Evolutionary conservation across 1,139 yeast genomes (phyloP), one percentile per base, ranked within the genome.

Genomic region (Zygotorulaspora mrakii): DNA sequence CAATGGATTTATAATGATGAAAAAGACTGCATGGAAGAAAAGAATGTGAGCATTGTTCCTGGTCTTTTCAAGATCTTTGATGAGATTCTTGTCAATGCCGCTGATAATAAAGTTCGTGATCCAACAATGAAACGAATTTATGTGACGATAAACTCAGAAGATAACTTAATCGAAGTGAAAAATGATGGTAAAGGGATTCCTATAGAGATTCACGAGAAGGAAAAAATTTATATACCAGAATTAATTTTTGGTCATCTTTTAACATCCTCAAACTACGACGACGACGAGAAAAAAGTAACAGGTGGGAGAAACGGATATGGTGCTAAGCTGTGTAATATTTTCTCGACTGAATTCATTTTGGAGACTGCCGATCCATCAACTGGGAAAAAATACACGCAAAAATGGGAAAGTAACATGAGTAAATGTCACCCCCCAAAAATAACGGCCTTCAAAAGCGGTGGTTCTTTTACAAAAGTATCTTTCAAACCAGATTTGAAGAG

Each of bases 301-400:
- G 99, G 98, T 69, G 99, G 99, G 65, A 79, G 99, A 71, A 94
- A 94, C 61, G 98, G 98, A 50, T 94, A 79, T 61, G 99, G 99
- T 65, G 98, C 99, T 35, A 94, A 94, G 62, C 70, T 94, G 63
- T 86, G 94, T 74, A 84, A 94, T 66, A 85, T 94, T 53, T 87
- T 87, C 60, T 88, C 96, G 16, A 84, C 89, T 2, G 84, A 85
- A 56, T 94, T 94, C 59, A 75, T 71, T 12, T 74, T 94, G 28
- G 96, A 89, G 61, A 94, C 99, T 4, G 94, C 95, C 7, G 96
- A 91, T 61, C 74, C 78, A 45, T 69, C 65, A 35, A 69, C 72
- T 8, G 80, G 75, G 32, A 73, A 76, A 55, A 67, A 74, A 31
- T 94, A 94, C 60, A 71, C 72, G 29, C 98, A 94, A 64, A 73